Evolutionary conservation across 768 basidiomycete species (phyloP).

Genomic region (Suillus sp.): DNA sequence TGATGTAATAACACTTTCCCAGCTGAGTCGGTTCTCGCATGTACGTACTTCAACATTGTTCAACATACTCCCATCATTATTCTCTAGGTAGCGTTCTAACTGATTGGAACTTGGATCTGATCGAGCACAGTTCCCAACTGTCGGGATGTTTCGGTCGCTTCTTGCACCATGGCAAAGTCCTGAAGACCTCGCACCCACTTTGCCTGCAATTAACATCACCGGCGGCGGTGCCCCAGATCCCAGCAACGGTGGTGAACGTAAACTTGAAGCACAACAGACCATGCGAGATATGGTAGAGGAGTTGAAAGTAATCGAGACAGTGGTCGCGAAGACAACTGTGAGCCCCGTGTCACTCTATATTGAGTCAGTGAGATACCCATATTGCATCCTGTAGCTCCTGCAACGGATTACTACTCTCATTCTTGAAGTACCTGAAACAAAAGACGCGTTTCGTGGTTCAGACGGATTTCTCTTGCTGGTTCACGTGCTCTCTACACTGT

Average conservation of each 20-base stretch:
- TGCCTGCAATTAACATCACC: background rate
- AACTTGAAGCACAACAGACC: conserved; percentile 39
- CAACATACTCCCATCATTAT: background rate
- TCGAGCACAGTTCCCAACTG: background rate
- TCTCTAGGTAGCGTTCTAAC: background rate
- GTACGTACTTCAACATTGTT: background rate
- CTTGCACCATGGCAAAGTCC: conserved; percentile 9
- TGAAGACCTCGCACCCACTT: background rate
- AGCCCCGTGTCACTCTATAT: conserved; percentile 17
- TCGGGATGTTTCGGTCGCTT: conserved; percentile 12
- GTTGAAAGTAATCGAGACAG: conserved; percentile 58
- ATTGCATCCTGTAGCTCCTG: conserved; percentile 47
- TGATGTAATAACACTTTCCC: conserved; percentile 3
- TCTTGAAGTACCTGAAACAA: conserved; percentile 63
- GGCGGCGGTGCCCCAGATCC: background rate
- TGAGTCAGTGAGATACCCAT: background rate
- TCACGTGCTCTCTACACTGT: conserved; percentile 66
- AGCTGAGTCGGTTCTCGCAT: background rate
- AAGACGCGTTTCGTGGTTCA: conserved; percentile 77
- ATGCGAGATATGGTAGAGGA: conserved; percentile 73
- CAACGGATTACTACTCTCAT: conserved; percentile 69
- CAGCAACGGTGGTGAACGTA: background rate
- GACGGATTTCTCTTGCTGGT: conserved; percentile 81
- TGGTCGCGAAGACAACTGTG: conserved; percentile 55
- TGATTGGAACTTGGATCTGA: background rate